Conservation (phyloP, 805 yeast species). For the Myxozyma neglecta region DNA sequence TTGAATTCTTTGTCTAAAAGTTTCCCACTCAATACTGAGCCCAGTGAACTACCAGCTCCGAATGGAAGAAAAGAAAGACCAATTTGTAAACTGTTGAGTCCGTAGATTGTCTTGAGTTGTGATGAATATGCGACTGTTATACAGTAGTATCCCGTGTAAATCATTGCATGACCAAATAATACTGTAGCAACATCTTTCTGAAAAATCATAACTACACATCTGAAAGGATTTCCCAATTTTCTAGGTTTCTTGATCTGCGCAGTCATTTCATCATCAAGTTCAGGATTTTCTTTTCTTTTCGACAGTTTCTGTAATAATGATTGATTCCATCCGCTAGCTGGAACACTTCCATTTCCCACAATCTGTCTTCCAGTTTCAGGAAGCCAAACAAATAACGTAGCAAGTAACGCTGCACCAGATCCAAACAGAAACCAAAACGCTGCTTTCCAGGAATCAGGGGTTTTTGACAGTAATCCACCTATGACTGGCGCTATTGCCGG, state of each 20-base stretch:
- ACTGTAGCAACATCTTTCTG: conserved; percentile 50
- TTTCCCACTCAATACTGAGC: conserved; percentile 61
- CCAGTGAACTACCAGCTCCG: conserved; percentile 64
- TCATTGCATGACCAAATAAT: conserved; percentile 59
- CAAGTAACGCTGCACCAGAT: conserved; percentile 54
- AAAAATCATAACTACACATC: conserved; percentile 44
- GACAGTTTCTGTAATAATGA: conserved; percentile 16
- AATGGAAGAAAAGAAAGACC: conserved; percentile 75
- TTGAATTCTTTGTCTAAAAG: conserved; percentile 40
- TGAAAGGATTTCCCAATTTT: conserved; percentile 17
- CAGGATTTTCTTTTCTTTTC: neutral
- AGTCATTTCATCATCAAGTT: neutral
- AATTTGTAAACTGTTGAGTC: conserved; percentile 54
- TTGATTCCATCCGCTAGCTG: conserved; percentile 46
- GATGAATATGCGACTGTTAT: conserved; percentile 65
- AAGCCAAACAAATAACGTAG: conserved; percentile 52
- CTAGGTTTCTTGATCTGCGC: neutral
- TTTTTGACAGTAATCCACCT: conserved; percentile 65
- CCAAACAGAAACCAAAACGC: conserved; percentile 84
- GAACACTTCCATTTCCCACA: conserved; percentile 66
- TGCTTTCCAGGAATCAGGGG: conserved; percentile 77
- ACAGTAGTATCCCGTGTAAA: conserved; percentile 70
- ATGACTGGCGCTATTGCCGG: conserved; percentile 70
- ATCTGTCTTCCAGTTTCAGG: conserved; percentile 80
- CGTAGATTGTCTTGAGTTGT: conserved; percentile 51